Evolutionary conservation across 129 eudicot genomes (phyloP).

Genomic region (Dittrichia graveolens): DNA sequence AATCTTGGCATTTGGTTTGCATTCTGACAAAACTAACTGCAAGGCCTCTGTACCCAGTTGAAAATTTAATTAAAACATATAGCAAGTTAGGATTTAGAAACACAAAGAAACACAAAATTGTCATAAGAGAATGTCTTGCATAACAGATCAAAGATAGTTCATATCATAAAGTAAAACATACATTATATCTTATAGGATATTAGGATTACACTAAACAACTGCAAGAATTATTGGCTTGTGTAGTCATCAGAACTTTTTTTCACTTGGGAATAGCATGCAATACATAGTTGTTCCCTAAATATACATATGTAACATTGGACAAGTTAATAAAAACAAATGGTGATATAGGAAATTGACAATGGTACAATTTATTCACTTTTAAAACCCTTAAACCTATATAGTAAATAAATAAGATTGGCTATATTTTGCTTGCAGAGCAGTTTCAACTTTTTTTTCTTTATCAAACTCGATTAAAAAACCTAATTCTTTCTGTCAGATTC

Average conservation of each 20-base stretch:
- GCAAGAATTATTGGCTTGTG: background rate
- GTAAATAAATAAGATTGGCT: background rate
- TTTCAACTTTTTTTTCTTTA: background rate
- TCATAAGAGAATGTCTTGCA: too few relatives aligned
- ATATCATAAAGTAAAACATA: too few relatives aligned
- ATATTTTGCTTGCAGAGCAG: background rate
- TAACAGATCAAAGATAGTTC: too few relatives aligned
- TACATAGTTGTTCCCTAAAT: background rate
- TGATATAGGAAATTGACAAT: background rate
- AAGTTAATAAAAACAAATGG: conserved; percentile 11
- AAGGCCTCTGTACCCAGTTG: conserved; percentile 69
- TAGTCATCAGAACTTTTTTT: background rate
- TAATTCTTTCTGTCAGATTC: background rate
- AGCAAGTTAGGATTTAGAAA: background rate
- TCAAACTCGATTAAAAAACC: background rate
- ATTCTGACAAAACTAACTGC: conserved; percentile 85
- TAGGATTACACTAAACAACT: background rate
- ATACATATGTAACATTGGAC: background rate
- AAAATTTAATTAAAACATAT: background rate
- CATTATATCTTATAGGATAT: too few relatives aligned
- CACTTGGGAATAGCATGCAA: background rate
- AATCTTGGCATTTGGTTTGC: conserved; percentile 90
- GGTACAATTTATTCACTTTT: background rate
- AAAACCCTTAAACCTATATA: background rate
- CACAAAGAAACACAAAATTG: background rate